Base-by-base conservation (phyloP, 441 rosid genomes). In the Capsella rubella region DNA sequence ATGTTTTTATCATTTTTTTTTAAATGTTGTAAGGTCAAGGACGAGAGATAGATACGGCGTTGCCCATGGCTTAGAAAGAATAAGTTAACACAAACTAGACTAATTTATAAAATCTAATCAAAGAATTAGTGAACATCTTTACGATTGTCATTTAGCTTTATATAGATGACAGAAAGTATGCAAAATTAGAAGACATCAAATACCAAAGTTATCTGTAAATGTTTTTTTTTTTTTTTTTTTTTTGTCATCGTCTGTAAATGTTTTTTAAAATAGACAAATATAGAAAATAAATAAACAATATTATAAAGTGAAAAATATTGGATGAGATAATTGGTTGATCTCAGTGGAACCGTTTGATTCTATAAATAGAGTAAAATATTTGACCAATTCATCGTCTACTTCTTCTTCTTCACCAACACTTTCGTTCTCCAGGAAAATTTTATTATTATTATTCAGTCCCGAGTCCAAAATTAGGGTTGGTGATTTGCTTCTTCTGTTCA, bases 401-500 rank as follows among this genome's bases (percentile, higher is more conserved):
- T 6, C 69, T 6, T 6, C 18, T 21, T 21, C 46, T 12, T 65
- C 69, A 11, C 13, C 13, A 32, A 21, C 3, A 32, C 45, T 65
- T 64, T 34, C 9, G 18, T 64, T 51, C 69, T 64, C 34, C 46
- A 32, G 29, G 18, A 49, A 16, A 14, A 31, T 45, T 1, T 40
- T 40, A 4, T 40, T 6, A 1, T 12, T 40, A 0, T 40, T 6
- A n/a, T 34, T 65, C 58, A 63, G 54, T 65, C 14, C 32, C 25
- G 69, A 34, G 57, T 50, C 56, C 49, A 18, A 18, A 64, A 34
- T 47, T 50, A 65, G 58, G 56, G 57, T 49, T 49, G 4, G 21
- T 3, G 6, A 21, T 65, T 73, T 29, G 62, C 28, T 13, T 12
- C 66, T 56, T 25, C 67, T 28, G 4, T 16, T 46, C 52, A 73